These are phyloP conservation scores for Acanthamoeba sp. DNA, from an alignment of 208 protist species.

Conservation along the genomic window DNA sequence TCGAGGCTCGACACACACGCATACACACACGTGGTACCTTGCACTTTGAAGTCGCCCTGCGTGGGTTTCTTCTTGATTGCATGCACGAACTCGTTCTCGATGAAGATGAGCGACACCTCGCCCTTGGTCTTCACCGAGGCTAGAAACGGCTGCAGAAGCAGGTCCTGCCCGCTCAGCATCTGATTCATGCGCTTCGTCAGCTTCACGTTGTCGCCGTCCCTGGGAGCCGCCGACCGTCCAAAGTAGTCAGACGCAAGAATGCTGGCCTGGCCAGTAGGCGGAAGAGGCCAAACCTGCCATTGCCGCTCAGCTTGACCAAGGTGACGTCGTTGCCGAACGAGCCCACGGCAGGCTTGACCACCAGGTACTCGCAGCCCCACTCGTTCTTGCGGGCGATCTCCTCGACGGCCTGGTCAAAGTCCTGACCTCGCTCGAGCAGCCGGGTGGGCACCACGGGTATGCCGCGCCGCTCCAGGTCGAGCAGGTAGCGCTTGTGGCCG, in stretches of 20 bases:
- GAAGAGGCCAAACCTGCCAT: neutral
- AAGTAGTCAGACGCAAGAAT: no score
- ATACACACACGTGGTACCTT: neutral
- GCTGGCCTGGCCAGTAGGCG: no score
- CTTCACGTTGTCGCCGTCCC: constrained; percentile 40
- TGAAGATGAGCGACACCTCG: constrained; percentile 49
- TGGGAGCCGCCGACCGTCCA: neutral
- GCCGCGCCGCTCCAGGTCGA: constrained; percentile 23
- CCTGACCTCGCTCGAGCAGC: constrained; percentile 5
- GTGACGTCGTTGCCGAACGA: constrained; percentile 65
- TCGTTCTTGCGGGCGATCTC: constrained; percentile 44
- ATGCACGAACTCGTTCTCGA: constrained; percentile 58
- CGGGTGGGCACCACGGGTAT: constrained; percentile 20
- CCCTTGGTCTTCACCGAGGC: constrained; percentile 58
- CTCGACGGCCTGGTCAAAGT: constrained; percentile 20
- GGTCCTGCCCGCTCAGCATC: constrained; percentile 23
- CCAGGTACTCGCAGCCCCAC: constrained; percentile 50
- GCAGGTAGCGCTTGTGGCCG: constrained; percentile 50
- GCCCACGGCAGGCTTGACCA: constrained; percentile 62
- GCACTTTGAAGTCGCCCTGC: constrained; percentile 59
- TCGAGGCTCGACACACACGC: neutral
- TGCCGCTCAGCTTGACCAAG: neutral
- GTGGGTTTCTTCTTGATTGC: constrained; percentile 61
- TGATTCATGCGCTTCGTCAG: constrained; percentile 31
- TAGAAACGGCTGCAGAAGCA: constrained; percentile 29